Base-by-base conservation (phyloP, 345 rosid species). In the Odontarrhena argentea region DNA sequence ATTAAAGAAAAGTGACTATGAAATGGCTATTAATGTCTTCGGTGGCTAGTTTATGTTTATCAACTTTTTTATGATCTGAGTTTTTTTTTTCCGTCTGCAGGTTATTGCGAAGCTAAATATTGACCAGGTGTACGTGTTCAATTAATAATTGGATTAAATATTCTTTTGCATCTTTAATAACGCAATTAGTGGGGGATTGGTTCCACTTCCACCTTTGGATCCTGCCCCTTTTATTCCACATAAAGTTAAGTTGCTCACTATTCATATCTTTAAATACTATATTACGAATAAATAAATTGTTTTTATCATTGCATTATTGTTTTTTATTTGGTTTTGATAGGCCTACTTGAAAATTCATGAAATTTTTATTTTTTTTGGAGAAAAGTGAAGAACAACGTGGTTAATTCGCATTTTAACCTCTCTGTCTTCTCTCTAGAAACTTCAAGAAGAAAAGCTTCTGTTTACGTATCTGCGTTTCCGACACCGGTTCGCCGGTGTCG, bases 111-210 rank as follows among this genome's bases (percentile, higher is more conserved):
- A 28, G 4, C 5, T 28, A 3, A 32, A 5, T 32, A 32, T 6
- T 32, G 36, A 32, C 7, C 36, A 32, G 4, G 6, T 32, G 7
- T 32, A 5, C 6, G 3, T 38, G 7, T 10, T 22, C 8, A 51
- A 52, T 45, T 26, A 35, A 37, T 15, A 43, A 0, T 24, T 5
- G 34, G 55, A 12, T 46, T 46, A 64, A 14, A 28, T 30, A 46
- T 32, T n/a, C 3, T 46, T 24, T 8, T 6, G 46, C 64, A 48
- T 48, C 60, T 64, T 64, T 64, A 40, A 34, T 9, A 65, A 56
- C 70, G 65, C 47, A 65, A 65, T 72, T 57, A 65, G 60, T 56
- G 70, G 66, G 37, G 10, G 47, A 14, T 13, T 46, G 30, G 46
- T 56, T 35, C 68, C 54, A 70, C 55, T 56, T 35, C 68, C 54